Percentiles rank a stretch among this genome's conserved stretches.
phyloP scores from a whole-genome alignment of 805 yeast genomes.

The Starmera dryadoides region DNA sequence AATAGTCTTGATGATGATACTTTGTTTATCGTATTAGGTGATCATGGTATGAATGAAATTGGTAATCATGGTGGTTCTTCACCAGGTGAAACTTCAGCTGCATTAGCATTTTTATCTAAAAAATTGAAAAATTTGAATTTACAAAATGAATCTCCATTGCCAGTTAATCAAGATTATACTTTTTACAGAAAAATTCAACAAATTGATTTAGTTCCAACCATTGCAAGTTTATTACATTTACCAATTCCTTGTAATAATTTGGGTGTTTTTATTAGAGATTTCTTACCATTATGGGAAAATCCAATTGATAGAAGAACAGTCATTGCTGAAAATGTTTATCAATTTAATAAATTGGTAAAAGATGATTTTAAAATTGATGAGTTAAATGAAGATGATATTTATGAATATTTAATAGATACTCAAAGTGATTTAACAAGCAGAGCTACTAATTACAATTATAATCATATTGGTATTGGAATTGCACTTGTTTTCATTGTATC shows the following conservation, averaged over 20 bases:
- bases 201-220: constrained; percentile 85
- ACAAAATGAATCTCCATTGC: constrained; percentile 13
- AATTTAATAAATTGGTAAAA: constrained; percentile 40
- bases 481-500: constrained; percentile 14
- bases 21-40: constrained; percentile 74
- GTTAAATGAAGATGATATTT: constrained; percentile 10
- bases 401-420: constrained; percentile 33
- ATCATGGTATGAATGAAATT: constrained; percentile 93
- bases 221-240: constrained; percentile 67
- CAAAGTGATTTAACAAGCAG: constrained; percentile 47
- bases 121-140: constrained; percentile 31
- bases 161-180: constrained; percentile 35
- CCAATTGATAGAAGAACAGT: constrained; percentile 26
- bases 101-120: constrained; percentile 61
- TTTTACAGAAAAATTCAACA: constrained; percentile 53
- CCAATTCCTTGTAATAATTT: constrained; percentile 89
- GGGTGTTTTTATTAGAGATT: constrained; percentile 59
- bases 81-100: constrained; percentile 86
- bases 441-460: constrained; percentile 68
- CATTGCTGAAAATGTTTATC: constrained; percentile 50
- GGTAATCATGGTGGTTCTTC: constrained; percentile 98
- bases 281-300: constrained; percentile 45
- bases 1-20: constrained; percentile 40
- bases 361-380: constrained; percentile 23
- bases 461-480: constrained; percentile 31